These are phyloP conservation scores for Myrica gale DNA, from an alignment of 306 rosid species.

Conservation along the genomic window DNA sequence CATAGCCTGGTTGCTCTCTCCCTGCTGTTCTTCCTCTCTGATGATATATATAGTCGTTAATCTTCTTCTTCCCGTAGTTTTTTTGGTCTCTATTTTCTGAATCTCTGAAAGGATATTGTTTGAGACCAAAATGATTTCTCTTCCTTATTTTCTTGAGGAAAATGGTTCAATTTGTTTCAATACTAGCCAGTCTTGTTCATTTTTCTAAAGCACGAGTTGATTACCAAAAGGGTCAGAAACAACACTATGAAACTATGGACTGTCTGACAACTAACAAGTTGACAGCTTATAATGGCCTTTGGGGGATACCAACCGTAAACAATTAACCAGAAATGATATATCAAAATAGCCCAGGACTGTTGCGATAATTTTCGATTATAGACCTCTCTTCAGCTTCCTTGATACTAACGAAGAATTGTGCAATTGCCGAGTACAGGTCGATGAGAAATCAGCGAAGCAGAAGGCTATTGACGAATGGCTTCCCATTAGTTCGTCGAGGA, in stretches of 20 bases:
- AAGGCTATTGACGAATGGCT: conserved; percentile 60
- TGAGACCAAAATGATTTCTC: neutral
- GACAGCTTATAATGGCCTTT: too few relatives aligned
- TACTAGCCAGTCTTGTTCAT: too few relatives aligned
- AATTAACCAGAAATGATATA: too few relatives aligned
- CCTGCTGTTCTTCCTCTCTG: neutral
- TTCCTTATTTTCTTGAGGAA: too few relatives aligned
- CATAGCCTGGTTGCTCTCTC: neutral
- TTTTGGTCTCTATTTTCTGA: neutral
- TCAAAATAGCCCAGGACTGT: too few relatives aligned
- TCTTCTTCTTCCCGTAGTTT: neutral
- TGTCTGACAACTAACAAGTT: too few relatives aligned
- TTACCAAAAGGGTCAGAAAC: neutral
- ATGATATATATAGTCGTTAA: too few relatives aligned
- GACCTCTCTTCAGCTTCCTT: neutral
- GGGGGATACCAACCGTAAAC: too few relatives aligned
- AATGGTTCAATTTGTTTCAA: too few relatives aligned
- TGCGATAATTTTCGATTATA: neutral
- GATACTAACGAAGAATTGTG: neutral
- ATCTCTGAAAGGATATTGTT: neutral
- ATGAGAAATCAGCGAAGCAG: conserved; percentile 24
- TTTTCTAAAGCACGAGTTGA: neutral
- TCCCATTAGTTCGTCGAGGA: conserved; percentile 56
- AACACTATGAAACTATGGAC: too few relatives aligned
- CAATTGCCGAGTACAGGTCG: conserved; percentile 17